phyloP scores from a whole-genome alignment of 148 eudicot species.

The Camellia lanceoleosa region DNA sequence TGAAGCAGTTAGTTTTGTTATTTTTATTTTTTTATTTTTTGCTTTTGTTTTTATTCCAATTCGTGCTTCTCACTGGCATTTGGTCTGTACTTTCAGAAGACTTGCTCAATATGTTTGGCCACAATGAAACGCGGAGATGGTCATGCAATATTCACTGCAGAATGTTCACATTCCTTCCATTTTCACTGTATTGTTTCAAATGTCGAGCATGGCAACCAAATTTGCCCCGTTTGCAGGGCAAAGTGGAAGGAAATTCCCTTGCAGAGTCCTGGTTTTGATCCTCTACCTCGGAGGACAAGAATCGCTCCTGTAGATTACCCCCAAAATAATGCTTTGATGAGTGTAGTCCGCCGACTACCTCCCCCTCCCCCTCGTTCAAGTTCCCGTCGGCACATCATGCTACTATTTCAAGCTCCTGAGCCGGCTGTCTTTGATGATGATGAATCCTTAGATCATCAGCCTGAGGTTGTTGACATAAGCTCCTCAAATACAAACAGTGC shows the following conservation, averaged over 20 bases:
- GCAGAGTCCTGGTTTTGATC: conserved; percentile 45
- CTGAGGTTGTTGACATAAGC: conserved; percentile 16
- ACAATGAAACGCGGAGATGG: conserved; percentile 66
- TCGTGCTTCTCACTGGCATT: conserved; percentile 5
- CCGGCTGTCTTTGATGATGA: conserved; percentile 71
- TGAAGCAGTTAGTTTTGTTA: background rate
- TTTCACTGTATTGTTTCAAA: conserved; percentile 76
- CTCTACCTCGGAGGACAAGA: conserved; percentile 38
- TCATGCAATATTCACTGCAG: conserved; percentile 85
- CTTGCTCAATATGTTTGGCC: conserved; percentile 72
- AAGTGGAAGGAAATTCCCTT: conserved; percentile 76
- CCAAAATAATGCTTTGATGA: conserved; percentile 36
- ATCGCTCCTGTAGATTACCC: conserved; percentile 36
- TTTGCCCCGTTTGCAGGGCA: conserved; percentile 81
- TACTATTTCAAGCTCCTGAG: conserved; percentile 46
- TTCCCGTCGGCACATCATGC: conserved; percentile 28
- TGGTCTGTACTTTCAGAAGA: conserved; percentile 38
- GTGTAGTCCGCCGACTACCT: conserved; percentile 46
- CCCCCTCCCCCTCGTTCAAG: conserved; percentile 43
- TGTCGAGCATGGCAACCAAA: conserved; percentile 70
- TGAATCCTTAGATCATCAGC: conserved; percentile 47
- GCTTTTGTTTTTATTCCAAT: background rate
- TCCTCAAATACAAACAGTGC: conserved; percentile 13
- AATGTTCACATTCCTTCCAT: conserved; percentile 85
- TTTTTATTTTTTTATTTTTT: background rate